These are phyloP conservation scores for Coemansia interrupta DNA, from an alignment of 192 early-diverging fungal species.

Conservation along the genomic window DNA sequence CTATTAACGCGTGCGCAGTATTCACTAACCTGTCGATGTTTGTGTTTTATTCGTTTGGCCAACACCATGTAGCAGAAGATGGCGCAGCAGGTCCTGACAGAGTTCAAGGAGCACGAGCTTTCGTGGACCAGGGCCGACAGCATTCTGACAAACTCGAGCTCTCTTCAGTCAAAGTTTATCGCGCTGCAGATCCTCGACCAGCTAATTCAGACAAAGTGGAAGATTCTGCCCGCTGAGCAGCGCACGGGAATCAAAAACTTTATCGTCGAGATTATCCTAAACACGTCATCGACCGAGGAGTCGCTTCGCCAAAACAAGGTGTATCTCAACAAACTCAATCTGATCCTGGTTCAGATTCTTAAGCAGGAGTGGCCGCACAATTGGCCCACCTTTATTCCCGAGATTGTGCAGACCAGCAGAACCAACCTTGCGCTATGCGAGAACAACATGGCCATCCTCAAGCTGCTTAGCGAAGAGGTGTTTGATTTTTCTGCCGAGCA, in stretches of 20 bases:
- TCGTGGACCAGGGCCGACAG: constrained; percentile 93
- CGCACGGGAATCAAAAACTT: constrained; percentile 89
- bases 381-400: constrained; percentile 98
- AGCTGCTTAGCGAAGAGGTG: constrained; percentile 97
- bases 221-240: constrained; percentile 80
- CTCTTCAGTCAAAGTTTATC: constrained; percentile 86
- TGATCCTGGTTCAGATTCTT: constrained; percentile 96
- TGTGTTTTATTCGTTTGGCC: not conserved
- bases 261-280: constrained; percentile 88
- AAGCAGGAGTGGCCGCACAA: constrained; percentile 99
- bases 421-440: constrained; percentile 90
- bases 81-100: constrained; percentile 82
- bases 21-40: not conserved
- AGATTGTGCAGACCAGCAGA: constrained; percentile 93
- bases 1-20: not conserved
- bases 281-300: constrained; percentile 83
- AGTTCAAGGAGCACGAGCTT: constrained; percentile 93
- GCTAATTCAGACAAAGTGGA: constrained; percentile 96
- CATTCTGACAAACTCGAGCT: constrained; percentile 80
- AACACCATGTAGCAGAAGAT: constrained; percentile 65
- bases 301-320: constrained; percentile 70
- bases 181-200: constrained; percentile 91
- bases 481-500: constrained; percentile 99
- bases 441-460: constrained; percentile 99
- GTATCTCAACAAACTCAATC: constrained; percentile 87